phyloP scores from a whole-genome alignment of 2,329 filamentous ascomycete species.

The Colletotrichum siamense region DNA sequence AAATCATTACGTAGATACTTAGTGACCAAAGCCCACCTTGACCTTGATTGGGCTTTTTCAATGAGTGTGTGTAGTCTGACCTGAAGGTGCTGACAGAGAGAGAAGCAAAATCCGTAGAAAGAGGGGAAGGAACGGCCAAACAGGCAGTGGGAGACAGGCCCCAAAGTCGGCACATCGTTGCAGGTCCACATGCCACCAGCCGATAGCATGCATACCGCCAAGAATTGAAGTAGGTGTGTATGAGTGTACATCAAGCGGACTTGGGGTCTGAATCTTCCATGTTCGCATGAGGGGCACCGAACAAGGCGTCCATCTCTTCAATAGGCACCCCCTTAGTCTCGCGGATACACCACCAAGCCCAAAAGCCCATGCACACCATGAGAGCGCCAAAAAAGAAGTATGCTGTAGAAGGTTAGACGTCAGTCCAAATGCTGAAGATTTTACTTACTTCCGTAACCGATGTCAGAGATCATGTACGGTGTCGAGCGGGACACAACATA shows the following conservation, averaged over 20 bases:
- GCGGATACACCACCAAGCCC: not conserved
- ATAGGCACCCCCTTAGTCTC: not conserved
- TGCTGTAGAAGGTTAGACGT: not conserved
- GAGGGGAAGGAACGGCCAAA: not conserved
- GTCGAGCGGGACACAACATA: no score
- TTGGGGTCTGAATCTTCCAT: not conserved
- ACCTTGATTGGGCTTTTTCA: no score
- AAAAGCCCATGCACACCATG: not conserved
- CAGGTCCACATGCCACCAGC: not conserved
- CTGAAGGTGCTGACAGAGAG: not conserved
- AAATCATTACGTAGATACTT: no score
- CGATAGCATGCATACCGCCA: no score
- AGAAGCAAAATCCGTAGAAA: not conserved
- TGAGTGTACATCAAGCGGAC: not conserved
- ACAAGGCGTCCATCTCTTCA: not conserved
- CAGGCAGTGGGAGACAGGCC: no score
- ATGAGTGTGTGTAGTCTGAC: no score
- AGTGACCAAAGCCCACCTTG: no score
- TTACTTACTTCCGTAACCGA: no score
- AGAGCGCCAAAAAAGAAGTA: not conserved
- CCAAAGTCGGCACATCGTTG: no score
- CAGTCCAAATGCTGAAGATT: no score
- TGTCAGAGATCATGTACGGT: no score
- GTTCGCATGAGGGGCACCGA: not conserved
- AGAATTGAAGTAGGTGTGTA: not conserved